phyloP scores from a whole-genome alignment of 768 basidiomycete genomes.

The Rhodosporidiobolus odoratus region DNA sequence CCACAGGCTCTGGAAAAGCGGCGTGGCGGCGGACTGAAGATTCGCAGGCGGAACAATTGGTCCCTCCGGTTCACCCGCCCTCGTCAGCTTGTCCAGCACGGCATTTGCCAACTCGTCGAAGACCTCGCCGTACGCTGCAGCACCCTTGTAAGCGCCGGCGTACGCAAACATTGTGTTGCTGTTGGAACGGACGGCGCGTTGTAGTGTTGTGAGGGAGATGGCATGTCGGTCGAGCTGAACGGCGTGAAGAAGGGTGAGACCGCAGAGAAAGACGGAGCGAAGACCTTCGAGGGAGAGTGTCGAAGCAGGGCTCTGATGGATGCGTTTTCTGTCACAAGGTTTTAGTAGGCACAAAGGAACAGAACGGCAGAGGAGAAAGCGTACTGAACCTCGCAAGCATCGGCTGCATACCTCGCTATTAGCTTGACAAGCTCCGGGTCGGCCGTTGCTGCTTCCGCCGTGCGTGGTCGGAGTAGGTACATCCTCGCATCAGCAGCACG shows the following conservation, averaged over 20 bases:
- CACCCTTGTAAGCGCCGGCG: constrained; percentile 12
- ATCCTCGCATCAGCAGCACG: constrained; percentile 11
- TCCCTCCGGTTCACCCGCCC: neutral
- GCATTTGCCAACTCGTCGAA: constrained; percentile 20
- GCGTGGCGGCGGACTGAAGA: neutral
- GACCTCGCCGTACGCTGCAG: constrained; percentile 18
- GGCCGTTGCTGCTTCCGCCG: neutral
- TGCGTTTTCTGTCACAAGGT: constrained; percentile 18
- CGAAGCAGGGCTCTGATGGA: constrained; percentile 11
- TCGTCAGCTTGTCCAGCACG: constrained; percentile 8
- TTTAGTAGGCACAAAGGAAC: neutral
- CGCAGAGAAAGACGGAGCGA: constrained; percentile 28
- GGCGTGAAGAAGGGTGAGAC: constrained; percentile 34
- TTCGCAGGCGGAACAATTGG: neutral
- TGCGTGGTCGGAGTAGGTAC: constrained; percentile 27
- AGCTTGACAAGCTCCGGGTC: constrained; percentile 9
- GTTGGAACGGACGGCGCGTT: constrained; percentile 12
- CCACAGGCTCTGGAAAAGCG: constrained; percentile 18
- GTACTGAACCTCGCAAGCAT: constrained; percentile 30
- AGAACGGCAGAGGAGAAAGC: neutral
- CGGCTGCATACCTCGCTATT: constrained; percentile 16
- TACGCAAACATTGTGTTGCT: constrained; percentile 29
- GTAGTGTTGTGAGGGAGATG: constrained; percentile 5
- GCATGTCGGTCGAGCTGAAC: constrained; percentile 3
- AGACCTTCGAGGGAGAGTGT: constrained; percentile 19